Evolutionary conservation across 371 early-diverging fungal species (phyloP).

Genomic region (Apophysomyces trapeziformis): DNA sequence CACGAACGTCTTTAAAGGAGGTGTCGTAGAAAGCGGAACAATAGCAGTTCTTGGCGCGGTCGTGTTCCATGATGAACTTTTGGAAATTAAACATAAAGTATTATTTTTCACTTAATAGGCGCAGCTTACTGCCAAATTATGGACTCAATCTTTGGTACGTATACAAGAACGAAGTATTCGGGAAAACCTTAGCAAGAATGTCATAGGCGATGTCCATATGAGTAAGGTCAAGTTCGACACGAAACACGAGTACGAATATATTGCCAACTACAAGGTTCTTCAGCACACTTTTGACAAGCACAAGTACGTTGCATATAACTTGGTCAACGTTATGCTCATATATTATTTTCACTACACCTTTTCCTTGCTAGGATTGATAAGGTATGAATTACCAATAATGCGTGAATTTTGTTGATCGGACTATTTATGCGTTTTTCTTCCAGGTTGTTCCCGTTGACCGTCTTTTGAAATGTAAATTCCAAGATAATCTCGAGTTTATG

Average conservation of each 20-base stretch:
- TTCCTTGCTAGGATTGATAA: slow-evolving; percentile 23
- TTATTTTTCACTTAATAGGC: slow-evolving; percentile 45
- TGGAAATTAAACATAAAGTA: not conserved
- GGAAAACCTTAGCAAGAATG: not conserved
- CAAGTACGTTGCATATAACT: slow-evolving; percentile 50
- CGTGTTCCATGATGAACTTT: not conserved
- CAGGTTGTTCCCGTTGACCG: slow-evolving; percentile 83
- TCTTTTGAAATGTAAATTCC: slow-evolving; percentile 89
- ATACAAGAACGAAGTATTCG: too few species aligned
- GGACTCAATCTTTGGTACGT: slow-evolving; percentile 86
- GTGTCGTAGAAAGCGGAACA: slow-evolving; percentile 1
- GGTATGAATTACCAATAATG: slow-evolving; percentile 11
- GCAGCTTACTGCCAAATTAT: slow-evolving; percentile 92
- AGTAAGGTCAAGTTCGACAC: slow-evolving; percentile 88
- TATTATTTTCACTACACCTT: not conserved
- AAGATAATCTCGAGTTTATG: slow-evolving; percentile 95
- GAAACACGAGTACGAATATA: slow-evolving; percentile 91
- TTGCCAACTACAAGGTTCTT: slow-evolving; percentile 89
- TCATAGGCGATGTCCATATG: slow-evolving; percentile 71
- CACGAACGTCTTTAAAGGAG: not conserved
- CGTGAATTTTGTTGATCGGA: not conserved
- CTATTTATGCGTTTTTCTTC: too few species aligned
- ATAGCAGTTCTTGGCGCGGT: not conserved
- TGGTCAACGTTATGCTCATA: not conserved
- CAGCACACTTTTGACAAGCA: slow-evolving; percentile 83